Evolutionary conservation across 2,329 filamentous ascomycete genomes (phyloP), one percentile per base, ranked within the genome.

Genomic region (Cytospora leucostoma): DNA sequence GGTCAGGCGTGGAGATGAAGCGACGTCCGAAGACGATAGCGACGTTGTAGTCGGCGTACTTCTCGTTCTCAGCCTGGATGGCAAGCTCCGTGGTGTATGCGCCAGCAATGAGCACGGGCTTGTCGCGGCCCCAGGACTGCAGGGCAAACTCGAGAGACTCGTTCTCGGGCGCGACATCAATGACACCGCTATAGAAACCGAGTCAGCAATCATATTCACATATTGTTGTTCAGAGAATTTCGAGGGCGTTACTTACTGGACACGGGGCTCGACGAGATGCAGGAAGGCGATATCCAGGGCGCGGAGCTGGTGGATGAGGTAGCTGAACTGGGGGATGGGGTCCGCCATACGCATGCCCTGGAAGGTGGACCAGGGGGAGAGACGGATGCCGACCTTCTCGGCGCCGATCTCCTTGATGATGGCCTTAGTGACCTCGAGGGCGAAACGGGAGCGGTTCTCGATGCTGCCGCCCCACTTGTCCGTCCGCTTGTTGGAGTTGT

Each of bases 341-440:
- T 88, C 80, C 1, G 73, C 71, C 82, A 87, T 86, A n/a, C 75
- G 74, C 84, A 88, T 84, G 51, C 80, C 80, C 65, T 87, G 82
- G 75, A 85, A 88, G 6, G 76, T 73, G 47, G 78, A 80, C 73
- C 81, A 89, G 0, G 87, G 87, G 2, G 78, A 82, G 12, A 89
- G 71, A 1, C 87, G 79, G 52, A 88, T 81, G 7, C 77, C 82
- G 10, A 78, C 78, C 56, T 77, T 75, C 7, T 87, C 78, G 0
- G 79, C 76, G 3, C 85, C 86, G 13, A 82, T 73, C 4, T 76
- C 77, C 1, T 69, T 71, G 5, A 76, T 68, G 1, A 80, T 70
- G 32, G 75, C 73, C 64, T 80, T 74, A 11, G 80, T 74, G 34
- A 84, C 73, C 66, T 86, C 83, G 0, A 83, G 66, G 27, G 82